These are phyloP conservation scores for Vicia sativa DNA, from an alignment of 306 rosid species.

Conservation along the genomic window DNA sequence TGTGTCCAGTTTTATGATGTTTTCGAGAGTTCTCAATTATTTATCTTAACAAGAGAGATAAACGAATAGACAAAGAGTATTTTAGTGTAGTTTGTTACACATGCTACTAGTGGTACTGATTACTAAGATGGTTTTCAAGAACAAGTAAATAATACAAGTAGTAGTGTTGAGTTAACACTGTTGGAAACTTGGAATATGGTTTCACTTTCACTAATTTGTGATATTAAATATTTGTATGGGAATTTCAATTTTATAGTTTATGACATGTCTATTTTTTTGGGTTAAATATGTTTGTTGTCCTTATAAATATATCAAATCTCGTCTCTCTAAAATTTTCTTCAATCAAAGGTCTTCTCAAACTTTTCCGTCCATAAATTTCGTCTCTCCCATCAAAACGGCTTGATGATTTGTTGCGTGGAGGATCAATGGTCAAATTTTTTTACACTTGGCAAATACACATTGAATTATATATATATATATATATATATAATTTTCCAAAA, in stretches of 20 bases:
- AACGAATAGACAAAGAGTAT: neutral
- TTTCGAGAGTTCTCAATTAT: constrained; percentile 18
- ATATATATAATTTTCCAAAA: too few species aligned
- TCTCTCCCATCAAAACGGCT: too few species aligned
- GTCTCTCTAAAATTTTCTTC: too few species aligned
- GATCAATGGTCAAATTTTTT: too few species aligned
- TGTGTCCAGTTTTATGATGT: neutral
- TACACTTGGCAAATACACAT: too few species aligned
- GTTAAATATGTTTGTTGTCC: too few species aligned
- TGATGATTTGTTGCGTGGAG: too few species aligned
- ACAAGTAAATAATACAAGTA: neutral
- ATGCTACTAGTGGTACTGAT: neutral
- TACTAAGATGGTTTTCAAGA: constrained; percentile 11
- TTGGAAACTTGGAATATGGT: constrained; percentile 1
- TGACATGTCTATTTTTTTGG: constrained; percentile 5
- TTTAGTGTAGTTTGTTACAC: constrained; percentile 41
- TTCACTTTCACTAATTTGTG: neutral
- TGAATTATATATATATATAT: too few species aligned
- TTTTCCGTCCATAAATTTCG: too few species aligned
- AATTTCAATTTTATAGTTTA: constrained; percentile 10
- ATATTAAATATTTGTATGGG: neutral
- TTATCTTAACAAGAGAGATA: constrained; percentile 14
- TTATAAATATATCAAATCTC: too few species aligned
- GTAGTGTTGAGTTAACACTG: constrained; percentile 32
- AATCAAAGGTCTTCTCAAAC: too few species aligned